Evolutionary conservation across 176 grass and related monocot genomes (phyloP).

Genomic region (Aegilops speltoides): DNA sequence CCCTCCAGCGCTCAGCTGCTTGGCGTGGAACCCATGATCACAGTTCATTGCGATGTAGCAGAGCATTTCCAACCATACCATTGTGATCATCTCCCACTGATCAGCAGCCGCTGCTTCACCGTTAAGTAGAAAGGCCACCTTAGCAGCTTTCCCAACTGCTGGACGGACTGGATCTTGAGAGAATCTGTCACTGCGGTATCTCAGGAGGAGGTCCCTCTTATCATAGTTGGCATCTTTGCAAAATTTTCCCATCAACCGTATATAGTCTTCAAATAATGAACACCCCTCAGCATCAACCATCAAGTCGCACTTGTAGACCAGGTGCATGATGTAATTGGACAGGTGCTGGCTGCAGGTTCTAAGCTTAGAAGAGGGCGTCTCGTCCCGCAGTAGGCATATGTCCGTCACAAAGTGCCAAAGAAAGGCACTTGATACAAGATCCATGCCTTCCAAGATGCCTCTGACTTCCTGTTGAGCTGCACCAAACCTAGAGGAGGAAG

Average conservation of each 20-base stretch:
- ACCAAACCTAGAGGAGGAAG: not conserved
- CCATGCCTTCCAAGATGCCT: rapidly evolving
- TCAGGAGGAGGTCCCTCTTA: not conserved
- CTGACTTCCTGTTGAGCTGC: not conserved
- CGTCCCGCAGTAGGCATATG: not conserved
- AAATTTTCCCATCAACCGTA: rapidly evolving
- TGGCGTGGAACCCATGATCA: not conserved
- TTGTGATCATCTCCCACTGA: not conserved
- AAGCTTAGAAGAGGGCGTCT: not conserved
- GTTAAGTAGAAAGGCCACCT: not conserved
- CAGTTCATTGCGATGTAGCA: not conserved
- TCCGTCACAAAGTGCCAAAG: not conserved
- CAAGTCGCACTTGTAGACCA: not conserved
- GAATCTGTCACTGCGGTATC: too few species aligned
- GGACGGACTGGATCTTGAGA: too few species aligned
- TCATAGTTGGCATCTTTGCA: not conserved
- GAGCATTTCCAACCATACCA: not conserved
- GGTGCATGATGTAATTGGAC: not conserved
- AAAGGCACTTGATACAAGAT: not conserved
- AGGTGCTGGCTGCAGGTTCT: not conserved
- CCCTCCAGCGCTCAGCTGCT: not conserved
- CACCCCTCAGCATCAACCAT: not conserved
- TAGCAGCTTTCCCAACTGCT: not conserved
- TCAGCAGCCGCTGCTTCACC: not conserved
- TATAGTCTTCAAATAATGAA: too few species aligned